Conservation (phyloP, 768 basidiomycete genomes). For the Auricularia sp. region DNA sequence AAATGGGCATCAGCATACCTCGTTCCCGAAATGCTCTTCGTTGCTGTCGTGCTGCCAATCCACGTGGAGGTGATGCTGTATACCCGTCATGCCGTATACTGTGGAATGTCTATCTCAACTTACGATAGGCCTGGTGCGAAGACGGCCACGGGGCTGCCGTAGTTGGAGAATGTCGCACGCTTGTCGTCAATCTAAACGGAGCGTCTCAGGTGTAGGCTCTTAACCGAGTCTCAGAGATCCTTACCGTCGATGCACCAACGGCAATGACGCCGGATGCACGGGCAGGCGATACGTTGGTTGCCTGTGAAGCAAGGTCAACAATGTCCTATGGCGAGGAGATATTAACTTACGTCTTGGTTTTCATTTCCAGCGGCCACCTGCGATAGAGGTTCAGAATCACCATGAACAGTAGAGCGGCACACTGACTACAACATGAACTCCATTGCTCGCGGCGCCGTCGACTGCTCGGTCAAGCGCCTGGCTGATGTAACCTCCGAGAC, state of each 20-base stretch:
- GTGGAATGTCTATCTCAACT: conserved; percentile 22
- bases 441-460: conserved; percentile 1
- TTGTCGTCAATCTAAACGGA: conserved; percentile 5
- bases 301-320: neutral
- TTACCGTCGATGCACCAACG: conserved; percentile 8
- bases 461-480: conserved; percentile 9
- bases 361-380: conserved; percentile 21
- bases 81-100: conserved; percentile 21
- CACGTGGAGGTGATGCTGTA: conserved; percentile 8
- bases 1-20: neutral
- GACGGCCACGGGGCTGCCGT: conserved; percentile 9
- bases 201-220: neutral
- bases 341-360: conserved; percentile 21
- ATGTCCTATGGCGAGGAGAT: neutral
- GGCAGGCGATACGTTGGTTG: conserved; percentile 28
- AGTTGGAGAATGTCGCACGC: conserved; percentile 12
- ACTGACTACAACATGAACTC: conserved; percentile 9
- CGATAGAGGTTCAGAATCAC: conserved; percentile 22
- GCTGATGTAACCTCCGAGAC: conserved; percentile 8
- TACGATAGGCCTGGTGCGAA: conserved; percentile 17
- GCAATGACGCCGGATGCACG: conserved; percentile 15
- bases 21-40: conserved; percentile 30
- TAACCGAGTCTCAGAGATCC: too few relatives aligned
- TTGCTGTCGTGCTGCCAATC: conserved; percentile 15
- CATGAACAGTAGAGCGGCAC: neutral